Evolutionary conservation across 2,329 filamentous ascomycete genomes (phyloP), one percentile per base, ranked within the genome.

Genomic region (Endocalyx cinctus): DNA sequence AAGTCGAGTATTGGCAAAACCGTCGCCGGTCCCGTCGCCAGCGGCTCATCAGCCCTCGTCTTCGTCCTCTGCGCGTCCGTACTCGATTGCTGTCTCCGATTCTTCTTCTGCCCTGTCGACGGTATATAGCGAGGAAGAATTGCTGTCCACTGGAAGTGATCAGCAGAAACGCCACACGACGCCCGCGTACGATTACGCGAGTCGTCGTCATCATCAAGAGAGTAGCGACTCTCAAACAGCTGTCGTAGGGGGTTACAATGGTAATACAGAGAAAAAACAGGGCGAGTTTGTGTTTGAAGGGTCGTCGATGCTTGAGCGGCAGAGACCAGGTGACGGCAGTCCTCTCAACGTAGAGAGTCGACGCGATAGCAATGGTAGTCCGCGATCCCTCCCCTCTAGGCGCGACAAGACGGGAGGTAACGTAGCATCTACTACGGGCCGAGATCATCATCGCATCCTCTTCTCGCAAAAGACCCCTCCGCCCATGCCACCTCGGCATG

Each of bases 21-120:
- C 10, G 41, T 46, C 27, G 34, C 29, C 16, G 8, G n/a, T 8
- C 8, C 8, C 20, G 20, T 23, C 20, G 20, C 20, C 20, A n/a
- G 20, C 8, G 20, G 20, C 20, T 8, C 20, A 23, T 13, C 15
- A 15, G 27, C 27, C 13, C 7, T 10, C 25, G 25, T 15, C 10
- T 10, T 14, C 25, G 27, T 37, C 34, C 6, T 40, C 37, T 26
- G 27, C 26, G 7, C 44, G 42, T 3, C 42, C 50, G 12, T 51
- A 45, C 25, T 54, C 54, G 0, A 35, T 39, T 17, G 44, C 62
- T 4, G 74, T 68, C 40, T 60, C 69, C 7, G 55, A 62, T 11
- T 75, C 71, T 0, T 75, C 71, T 0, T 76, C 71, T 25, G 67
- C 70, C 3, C 56, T 78, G 5, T 78, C 74, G 4, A 78, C 74